Conservation (phyloP, 139 green algal genomes). For the Auxenochlorella pyrenoidosa region DNA sequence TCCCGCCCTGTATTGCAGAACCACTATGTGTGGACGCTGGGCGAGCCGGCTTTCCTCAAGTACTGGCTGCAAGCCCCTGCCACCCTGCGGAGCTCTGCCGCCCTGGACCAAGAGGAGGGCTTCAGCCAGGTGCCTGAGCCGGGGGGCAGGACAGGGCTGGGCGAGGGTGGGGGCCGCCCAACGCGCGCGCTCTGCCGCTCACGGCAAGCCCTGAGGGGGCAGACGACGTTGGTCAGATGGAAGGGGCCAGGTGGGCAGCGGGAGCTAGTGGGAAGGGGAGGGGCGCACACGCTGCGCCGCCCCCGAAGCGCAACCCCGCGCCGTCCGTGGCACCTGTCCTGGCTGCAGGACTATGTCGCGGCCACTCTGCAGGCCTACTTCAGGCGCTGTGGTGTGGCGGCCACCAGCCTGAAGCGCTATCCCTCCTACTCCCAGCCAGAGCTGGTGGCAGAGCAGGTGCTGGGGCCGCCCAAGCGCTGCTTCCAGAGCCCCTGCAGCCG, state of each 20-base stretch:
- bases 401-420: slow-evolving; percentile 22
- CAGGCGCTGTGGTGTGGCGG: slow-evolving; percentile 19
- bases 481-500: too few species aligned
- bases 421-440: not conserved
- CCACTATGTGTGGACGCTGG: slow-evolving; percentile 47
- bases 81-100: slow-evolving; percentile 20
- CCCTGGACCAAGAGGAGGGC: slow-evolving; percentile 46
- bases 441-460: slow-evolving; percentile 15
- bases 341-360: slow-evolving; percentile 17
- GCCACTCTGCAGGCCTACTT: slow-evolving; percentile 24
- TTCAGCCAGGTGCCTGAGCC: slow-evolving; percentile 16
- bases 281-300: not conserved
- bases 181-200: too few species aligned
- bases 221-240: too few species aligned
- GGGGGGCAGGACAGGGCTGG: not conserved
- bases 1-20: too few species aligned
- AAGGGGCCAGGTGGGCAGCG: too few species aligned
- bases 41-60: slow-evolving; percentile 51
- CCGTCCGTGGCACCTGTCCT: too few species aligned
- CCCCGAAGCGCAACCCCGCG: too few species aligned
- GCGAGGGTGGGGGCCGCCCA: too few species aligned
- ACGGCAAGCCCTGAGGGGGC: too few species aligned
- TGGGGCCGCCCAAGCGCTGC: not conserved
- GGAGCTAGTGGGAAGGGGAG: not conserved
- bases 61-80: slow-evolving; percentile 42